Base-by-base conservation (phyloP, 805 yeast species). In the Schizosaccharomyces japonicus region DNA sequence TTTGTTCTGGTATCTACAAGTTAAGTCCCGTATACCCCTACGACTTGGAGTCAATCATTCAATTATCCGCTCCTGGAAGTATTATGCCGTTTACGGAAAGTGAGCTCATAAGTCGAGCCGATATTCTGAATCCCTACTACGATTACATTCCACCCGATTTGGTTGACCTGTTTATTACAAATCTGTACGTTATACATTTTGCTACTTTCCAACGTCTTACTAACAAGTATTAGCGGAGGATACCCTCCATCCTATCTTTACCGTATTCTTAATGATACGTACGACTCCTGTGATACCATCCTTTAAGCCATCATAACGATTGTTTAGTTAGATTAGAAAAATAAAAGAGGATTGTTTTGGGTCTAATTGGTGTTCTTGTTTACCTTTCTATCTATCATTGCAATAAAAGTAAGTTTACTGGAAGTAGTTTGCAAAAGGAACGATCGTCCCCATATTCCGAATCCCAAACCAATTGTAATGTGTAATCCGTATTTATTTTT, bases 211-310 rank as follows among this genome's bases (percentile, higher is more conserved):
- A 15, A 19, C 13, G 19, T 10, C 2, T 17, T 21, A 4, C 17
- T 25, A 15, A 39, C n/a, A 17, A 39, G 8, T 23, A 15, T 11
- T 39, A 39, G 44, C 47, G 98, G 96, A 46, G 96, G 96, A 13
- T 84, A 80, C 60, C 81, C 96, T 25, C 96, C 98, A 44, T 82
- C 87, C 56, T 90, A 90, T 64, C 80, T 90, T 48, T 90, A 90
- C 63, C 77, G 98, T 63, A 80, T 90, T 49, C 94, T 90, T 19
- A 73, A 85, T 66, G 98, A 90, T 62, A 83, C 87, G 63, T 90
- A 90, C 63, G 79, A 80, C 61, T 73, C 77, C 48, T 84, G 78
- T 56, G 96, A 90, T 65, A 81, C 73, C 50, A 69, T 42, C 17
- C 46, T 42, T 29, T 42, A 29, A 42, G 15, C n/a, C n/a, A n/a